phyloP scores from a whole-genome alignment of 768 basidiomycete species.

The Imleria badia region DNA sequence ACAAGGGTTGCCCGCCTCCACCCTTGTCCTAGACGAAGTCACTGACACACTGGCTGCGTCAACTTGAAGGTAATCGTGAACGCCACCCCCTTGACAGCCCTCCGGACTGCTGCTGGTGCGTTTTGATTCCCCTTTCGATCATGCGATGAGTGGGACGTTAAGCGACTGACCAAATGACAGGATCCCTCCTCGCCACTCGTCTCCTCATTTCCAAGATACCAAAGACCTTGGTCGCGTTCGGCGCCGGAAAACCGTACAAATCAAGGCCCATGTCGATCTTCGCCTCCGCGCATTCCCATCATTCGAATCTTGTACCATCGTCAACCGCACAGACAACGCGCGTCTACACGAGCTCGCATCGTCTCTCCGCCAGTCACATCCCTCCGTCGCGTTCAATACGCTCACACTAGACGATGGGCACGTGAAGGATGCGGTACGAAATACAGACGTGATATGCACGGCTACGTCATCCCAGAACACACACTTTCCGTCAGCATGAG shows the following conservation, averaged over 20 bases:
- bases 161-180: slow-evolving; percentile 34
- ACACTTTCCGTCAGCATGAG: slow-evolving; percentile 67
- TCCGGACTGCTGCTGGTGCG: slow-evolving; percentile 79
- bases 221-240: slow-evolving; percentile 57
- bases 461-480: slow-evolving; percentile 72
- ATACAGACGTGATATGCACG: slow-evolving; percentile 56
- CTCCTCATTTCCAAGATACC: slow-evolving; percentile 48
- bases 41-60: slow-evolving; percentile 64
- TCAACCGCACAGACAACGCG: slow-evolving; percentile 57
- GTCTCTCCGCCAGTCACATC: slow-evolving; percentile 29
- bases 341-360: slow-evolving; percentile 44
- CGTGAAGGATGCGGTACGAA: slow-evolving; percentile 13
- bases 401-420: slow-evolving; percentile 7
- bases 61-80: slow-evolving; percentile 81
- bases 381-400: slow-evolving; percentile 19
- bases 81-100: slow-evolving; percentile 71
- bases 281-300: slow-evolving; percentile 58
- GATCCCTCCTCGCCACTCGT: slow-evolving; percentile 64
- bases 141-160: neutral
- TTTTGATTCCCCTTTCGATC: neutral
- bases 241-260: slow-evolving; percentile 75
- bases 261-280: slow-evolving; percentile 61
- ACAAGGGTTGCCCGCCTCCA: slow-evolving; percentile 73
- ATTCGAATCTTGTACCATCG: slow-evolving; percentile 52
- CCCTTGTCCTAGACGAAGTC: slow-evolving; percentile 71